Evolutionary conservation across 2,329 filamentous ascomycete species (phyloP), one percentile per base, ranked within the genome.

Genomic region (Botrytis deweyae): DNA sequence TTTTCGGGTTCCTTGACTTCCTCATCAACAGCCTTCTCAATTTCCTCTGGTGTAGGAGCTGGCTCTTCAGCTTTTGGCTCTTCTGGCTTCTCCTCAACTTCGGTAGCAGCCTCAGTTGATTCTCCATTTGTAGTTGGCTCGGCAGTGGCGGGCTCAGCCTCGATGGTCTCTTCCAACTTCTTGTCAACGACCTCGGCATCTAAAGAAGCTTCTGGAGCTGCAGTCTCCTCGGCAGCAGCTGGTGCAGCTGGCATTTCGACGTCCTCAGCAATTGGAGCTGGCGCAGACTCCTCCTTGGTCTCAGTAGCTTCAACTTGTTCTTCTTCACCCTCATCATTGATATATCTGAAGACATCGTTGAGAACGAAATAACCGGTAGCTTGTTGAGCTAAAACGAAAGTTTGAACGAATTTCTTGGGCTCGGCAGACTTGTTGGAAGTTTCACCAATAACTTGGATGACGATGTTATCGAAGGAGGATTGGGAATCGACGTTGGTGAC

Each of bases 401-500:
- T 98, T 87, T 99, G 96, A 59, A 95, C 92, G 81, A 99, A 99
- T 84, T 98, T 98, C 87, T 93, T 95, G 80, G 95, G 93, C 74
- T 96, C 93, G 77, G 91, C 91, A 67, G 90, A 90, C 84, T 97
- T 97, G 89, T 97, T 98, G 80, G 95, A 97, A 80, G 96, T 97
- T 85, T 98, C 95, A 77, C 96, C 96, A 81, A 99, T 98, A 80
- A 98, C 96, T 84, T 97, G 95, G 80, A 99, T 97, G 79, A 99
- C 91, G 79, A 99, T 98, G 85, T 95, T 97, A 76, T 95, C 90
- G 83, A 91, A 92, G 16, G 95, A 98, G 76, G 92, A 92, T 85
- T 99, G 95, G 29, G 95, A 95, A 84, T 99, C 96, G 81, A 99
- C 96, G 81, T 99, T 99, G 83, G 95, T 93, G 79, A 99, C 93